These are phyloP conservation scores for Pterocarpus macrocarpus DNA, from an alignment of 306 rosid species.

Conservation along the genomic window DNA sequence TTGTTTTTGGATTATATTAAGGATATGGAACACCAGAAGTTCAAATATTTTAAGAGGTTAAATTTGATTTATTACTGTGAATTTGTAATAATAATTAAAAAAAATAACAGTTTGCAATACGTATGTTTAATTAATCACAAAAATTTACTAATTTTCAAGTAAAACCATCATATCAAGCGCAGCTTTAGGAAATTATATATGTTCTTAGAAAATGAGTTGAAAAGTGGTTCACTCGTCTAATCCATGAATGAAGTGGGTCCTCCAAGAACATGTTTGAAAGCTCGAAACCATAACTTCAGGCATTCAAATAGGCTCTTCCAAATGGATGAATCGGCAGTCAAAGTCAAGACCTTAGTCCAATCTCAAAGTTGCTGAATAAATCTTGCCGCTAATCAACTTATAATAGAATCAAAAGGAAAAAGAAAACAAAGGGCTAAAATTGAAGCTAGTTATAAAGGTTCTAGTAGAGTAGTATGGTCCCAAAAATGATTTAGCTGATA, in stretches of 20 bases:
- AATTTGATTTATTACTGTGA: too few relatives aligned
- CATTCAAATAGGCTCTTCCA: constrained; percentile 39
- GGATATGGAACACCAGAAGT: too few relatives aligned
- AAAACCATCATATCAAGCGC: background rate
- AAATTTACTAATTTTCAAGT: background rate
- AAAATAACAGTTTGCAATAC: too few relatives aligned
- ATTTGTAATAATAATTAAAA: too few relatives aligned
- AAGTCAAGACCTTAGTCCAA: constrained; percentile 50
- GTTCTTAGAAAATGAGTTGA: background rate
- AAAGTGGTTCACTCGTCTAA: constrained; percentile 21
- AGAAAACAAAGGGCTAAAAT: constrained; percentile 31
- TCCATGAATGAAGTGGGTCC: constrained; percentile 33
- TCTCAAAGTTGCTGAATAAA: constrained; percentile 44
- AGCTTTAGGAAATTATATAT: background rate
- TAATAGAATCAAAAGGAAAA: constrained; percentile 4
- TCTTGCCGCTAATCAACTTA: constrained; percentile 29
- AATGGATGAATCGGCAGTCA: constrained; percentile 46
- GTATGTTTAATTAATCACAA: background rate
- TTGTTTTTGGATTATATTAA: too few relatives aligned
- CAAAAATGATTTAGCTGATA: constrained; percentile 43
- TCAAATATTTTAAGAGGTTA: too few relatives aligned
- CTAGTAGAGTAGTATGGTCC: constrained; percentile 51
- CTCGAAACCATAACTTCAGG: constrained; percentile 34
- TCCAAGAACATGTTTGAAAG: background rate
- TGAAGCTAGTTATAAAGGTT: constrained; percentile 42